Conservation (phyloP, 495 filamentous ascomycete species). For the Rusavskia elegans region DNA sequence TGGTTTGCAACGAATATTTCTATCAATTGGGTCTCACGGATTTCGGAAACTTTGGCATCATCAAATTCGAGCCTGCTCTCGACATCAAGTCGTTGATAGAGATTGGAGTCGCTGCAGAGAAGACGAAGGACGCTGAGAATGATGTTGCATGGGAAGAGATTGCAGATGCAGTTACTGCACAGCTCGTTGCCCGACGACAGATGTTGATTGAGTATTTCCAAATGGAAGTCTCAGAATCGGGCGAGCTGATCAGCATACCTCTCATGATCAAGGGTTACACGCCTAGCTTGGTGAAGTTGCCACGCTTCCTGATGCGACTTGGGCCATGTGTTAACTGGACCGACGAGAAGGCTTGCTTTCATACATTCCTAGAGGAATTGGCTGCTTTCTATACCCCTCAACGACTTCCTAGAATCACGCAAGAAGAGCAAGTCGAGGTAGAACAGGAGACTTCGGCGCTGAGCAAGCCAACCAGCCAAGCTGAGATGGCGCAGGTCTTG, state of each 20-base stretch:
- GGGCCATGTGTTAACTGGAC: constrained; percentile 83
- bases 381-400: constrained; percentile 87
- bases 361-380: constrained; percentile 71
- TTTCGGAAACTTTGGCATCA: constrained; percentile 86
- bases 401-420: constrained; percentile 38
- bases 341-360: constrained; percentile 73
- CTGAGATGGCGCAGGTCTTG: constrained; percentile 50
- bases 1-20: constrained; percentile 78
- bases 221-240: constrained; percentile 62
- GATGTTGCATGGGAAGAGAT: constrained; percentile 43
- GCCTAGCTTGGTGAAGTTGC: constrained; percentile 72
- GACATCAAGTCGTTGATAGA: constrained; percentile 51
- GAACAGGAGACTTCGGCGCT: constrained; percentile 7
- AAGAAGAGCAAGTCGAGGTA: constrained; percentile 11
- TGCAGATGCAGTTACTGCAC: constrained; percentile 39
- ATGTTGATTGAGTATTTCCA: constrained; percentile 93
- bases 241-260: constrained; percentile 64
- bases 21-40: constrained; percentile 94
- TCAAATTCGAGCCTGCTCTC: constrained; percentile 64
- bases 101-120: constrained; percentile 57
- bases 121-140: constrained; percentile 14
- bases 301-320: constrained; percentile 71
- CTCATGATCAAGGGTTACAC: constrained; percentile 79
- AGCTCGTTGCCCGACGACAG: constrained; percentile 57
- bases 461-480: background rate